Conservation (phyloP, 1,284 basidiomycete genomes). For the Polyporus tsugae region DNA sequence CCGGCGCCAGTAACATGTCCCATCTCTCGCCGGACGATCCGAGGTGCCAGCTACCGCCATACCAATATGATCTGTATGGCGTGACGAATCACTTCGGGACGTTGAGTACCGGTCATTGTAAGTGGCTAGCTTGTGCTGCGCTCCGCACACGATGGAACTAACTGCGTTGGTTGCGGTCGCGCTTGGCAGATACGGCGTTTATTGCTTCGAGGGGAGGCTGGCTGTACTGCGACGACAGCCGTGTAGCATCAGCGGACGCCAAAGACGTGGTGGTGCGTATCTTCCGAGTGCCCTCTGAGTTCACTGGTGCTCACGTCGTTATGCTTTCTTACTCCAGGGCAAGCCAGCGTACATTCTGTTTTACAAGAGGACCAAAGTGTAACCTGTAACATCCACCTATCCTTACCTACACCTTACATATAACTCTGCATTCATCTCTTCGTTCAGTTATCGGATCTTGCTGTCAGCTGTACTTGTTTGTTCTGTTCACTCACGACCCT, state of each 20-base stretch:
- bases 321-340: constrained; percentile 56
- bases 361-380: constrained; percentile 77
- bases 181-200: constrained; percentile 80
- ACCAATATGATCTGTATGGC: constrained; percentile 88
- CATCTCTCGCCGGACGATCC: constrained; percentile 71
- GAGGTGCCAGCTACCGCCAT: constrained; percentile 82
- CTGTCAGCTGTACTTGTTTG: constrained; percentile 44
- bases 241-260: constrained; percentile 71
- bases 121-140: constrained; percentile 44
- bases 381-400: constrained; percentile 48
- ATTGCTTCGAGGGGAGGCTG: constrained; percentile 83
- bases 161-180: not conserved
- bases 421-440: constrained; percentile 39
- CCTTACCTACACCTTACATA: constrained; percentile 30
- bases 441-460: constrained; percentile 40
- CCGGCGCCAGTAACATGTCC: constrained; percentile 58
- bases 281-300: not conserved
- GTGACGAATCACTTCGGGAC: constrained; percentile 95
- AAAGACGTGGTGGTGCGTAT: constrained; percentile 86
- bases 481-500: constrained; percentile 7
- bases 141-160: not conserved
- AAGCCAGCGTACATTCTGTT: constrained; percentile 90
- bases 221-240: constrained; percentile 90
- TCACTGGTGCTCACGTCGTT: not conserved
- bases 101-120: constrained; percentile 92